A percentile compares a stretch with the other conserved stretches of the same genome.
phyloP scores from a whole-genome alignment of 257 asterid species.

The Vinca minor region DNA sequence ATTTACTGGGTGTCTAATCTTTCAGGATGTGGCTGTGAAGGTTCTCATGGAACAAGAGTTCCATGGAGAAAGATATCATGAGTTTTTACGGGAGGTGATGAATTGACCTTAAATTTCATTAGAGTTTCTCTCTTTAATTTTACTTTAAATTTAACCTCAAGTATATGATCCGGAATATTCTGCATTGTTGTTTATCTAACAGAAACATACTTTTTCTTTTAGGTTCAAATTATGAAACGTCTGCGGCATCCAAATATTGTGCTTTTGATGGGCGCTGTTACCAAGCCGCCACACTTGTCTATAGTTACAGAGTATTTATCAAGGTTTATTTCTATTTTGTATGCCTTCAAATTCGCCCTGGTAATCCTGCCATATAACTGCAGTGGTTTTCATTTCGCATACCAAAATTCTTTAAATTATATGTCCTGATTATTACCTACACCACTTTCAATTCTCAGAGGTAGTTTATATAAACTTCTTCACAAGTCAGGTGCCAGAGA shows the following conservation, averaged over 20 bases:
- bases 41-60: conserved; percentile 95
- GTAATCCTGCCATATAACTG: conserved; percentile 4
- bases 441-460: conserved; percentile 45
- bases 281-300: conserved; percentile 81
- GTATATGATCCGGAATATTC: not conserved
- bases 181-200: not conserved
- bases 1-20: conserved; percentile 12
- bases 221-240: conserved; percentile 82
- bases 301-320: conserved; percentile 90
- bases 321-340: conserved; percentile 34
- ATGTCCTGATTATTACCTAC: conserved; percentile 19
- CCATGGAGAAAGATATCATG: conserved; percentile 60
- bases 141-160: not conserved
- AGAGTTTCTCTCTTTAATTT: not conserved
- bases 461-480: conserved; percentile 78
- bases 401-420: not conserved
- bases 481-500: conserved; percentile 82
- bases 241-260: conserved; percentile 96
- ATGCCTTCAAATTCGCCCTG: not conserved
- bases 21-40: conserved; percentile 97
- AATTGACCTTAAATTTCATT: not conserved
- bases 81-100: conserved; percentile 74
- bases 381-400: conserved; percentile 1
- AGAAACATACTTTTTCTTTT: conserved; percentile 8
- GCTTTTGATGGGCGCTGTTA: conserved; percentile 97